These are phyloP conservation scores for Hondaea fermentalgiana DNA, from an alignment of 108 stramenopile species.

Conservation along the genomic window DNA sequence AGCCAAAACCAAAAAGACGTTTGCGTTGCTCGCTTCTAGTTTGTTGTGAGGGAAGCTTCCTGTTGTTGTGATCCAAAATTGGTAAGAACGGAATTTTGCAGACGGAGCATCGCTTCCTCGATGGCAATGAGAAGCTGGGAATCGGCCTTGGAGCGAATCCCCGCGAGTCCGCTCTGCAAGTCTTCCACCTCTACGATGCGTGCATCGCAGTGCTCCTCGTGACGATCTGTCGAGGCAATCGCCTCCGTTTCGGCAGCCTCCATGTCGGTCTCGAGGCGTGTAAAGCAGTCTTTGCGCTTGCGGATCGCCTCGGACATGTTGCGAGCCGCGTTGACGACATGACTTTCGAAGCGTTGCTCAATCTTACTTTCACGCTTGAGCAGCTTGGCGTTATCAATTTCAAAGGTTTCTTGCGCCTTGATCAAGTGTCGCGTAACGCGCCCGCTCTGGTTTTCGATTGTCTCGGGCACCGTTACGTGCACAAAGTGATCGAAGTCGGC, in stretches of 20 bases:
- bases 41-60: too few species aligned
- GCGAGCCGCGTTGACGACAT: constrained; percentile 27
- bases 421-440: constrained; percentile 40
- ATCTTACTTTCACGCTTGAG: constrained; percentile 43
- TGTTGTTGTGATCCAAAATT: constrained; percentile 26
- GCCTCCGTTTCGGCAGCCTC: constrained; percentile 29
- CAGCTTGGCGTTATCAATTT: constrained; percentile 50
- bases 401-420: constrained; percentile 45
- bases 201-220: not conserved
- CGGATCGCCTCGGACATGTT: constrained; percentile 37
- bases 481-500: constrained; percentile 23
- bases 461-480: constrained; percentile 30
- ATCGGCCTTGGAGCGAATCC: constrained; percentile 24
- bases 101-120: constrained; percentile 28
- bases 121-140: constrained; percentile 36
- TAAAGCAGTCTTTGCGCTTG: constrained; percentile 34
- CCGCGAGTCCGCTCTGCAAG: not conserved
- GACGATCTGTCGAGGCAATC: constrained; percentile 27
- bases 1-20: too few species aligned
- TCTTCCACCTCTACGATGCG: not conserved
- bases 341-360: constrained; percentile 20
- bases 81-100: constrained; percentile 32
- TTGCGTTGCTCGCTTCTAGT: too few species aligned
- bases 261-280: constrained; percentile 30
- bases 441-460: constrained; percentile 37